Evolutionary conservation across 2,329 filamentous ascomycete species (phyloP).

Genomic region (Ophiostoma triangulosporum): DNA sequence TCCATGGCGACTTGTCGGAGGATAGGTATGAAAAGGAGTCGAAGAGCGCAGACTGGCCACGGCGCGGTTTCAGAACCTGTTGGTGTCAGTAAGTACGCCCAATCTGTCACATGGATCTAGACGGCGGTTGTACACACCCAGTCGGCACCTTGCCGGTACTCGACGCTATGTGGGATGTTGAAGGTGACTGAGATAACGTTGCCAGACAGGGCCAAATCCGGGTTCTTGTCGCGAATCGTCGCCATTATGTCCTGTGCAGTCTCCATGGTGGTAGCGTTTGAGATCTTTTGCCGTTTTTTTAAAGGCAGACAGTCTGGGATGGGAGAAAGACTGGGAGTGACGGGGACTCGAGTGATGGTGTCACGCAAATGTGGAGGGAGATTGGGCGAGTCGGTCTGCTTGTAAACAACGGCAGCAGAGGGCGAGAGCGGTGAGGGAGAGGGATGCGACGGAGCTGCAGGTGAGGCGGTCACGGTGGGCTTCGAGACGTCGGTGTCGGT

Average conservation of each 20-base stretch:
- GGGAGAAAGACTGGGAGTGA: constrained; percentile 26
- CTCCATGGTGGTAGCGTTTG: constrained; percentile 21
- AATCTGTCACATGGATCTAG: constrained; percentile 34
- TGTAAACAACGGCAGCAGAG: not conserved
- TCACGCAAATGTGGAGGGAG: constrained; percentile 24
- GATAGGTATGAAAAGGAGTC: constrained; percentile 82
- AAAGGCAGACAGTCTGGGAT: constrained; percentile 21
- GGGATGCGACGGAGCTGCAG: not conserved
- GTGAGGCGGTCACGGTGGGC: not conserved
- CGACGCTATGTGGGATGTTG: constrained; percentile 45
- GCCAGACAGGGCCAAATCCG: constrained; percentile 45
- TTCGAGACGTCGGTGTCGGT: not conserved
- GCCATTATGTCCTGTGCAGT: constrained; percentile 35
- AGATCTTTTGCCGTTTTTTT: constrained; percentile 22
- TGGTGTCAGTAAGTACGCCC: constrained; percentile 34
- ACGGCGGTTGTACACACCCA: constrained; percentile 38
- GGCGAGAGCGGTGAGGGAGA: constrained; percentile 4
- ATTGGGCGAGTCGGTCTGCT: constrained; percentile 3
- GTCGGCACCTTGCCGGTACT: constrained; percentile 43
- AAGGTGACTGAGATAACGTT: constrained; percentile 55
- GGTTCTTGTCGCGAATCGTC: constrained; percentile 42
- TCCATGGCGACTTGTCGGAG: constrained; percentile 73
- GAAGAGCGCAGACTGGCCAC: constrained; percentile 82
- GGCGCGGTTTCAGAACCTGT: constrained; percentile 61
- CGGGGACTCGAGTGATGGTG: constrained; percentile 24